These are phyloP conservation scores for Passalora sequoiae DNA, from an alignment of 2,329 filamentous ascomycete genomes.

Conservation along the genomic window DNA sequence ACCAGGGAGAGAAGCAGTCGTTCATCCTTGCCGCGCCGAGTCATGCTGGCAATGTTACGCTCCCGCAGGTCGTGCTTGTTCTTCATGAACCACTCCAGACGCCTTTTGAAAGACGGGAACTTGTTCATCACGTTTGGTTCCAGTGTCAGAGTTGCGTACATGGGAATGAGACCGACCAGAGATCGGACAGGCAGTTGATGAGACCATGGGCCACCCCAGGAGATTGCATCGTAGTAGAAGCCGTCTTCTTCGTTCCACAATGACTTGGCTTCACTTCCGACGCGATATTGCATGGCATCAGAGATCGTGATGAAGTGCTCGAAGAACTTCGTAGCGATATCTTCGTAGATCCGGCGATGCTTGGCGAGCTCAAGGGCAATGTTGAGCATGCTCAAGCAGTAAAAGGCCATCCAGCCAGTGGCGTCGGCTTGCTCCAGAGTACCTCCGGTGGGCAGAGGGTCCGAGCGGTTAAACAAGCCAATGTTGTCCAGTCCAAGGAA, in stretches of 20 bases:
- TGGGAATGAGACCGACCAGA: slow-evolving; percentile 84
- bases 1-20: slow-evolving; percentile 83
- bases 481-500: slow-evolving; percentile 97
- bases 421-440: slow-evolving; percentile 94
- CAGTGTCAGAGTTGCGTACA: slow-evolving; percentile 86
- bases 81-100: slow-evolving; percentile 89
- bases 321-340: slow-evolving; percentile 96
- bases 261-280: slow-evolving; percentile 67
- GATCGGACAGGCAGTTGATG: slow-evolving; percentile 90
- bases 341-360: slow-evolving; percentile 90
- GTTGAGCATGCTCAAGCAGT: slow-evolving; percentile 93
- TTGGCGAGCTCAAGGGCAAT: slow-evolving; percentile 93
- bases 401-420: slow-evolving; percentile 99
- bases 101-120: slow-evolving; percentile 86
- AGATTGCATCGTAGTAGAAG: slow-evolving; percentile 98
- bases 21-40: slow-evolving; percentile 82
- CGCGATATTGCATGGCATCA: slow-evolving; percentile 80
- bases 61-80: slow-evolving; percentile 82
- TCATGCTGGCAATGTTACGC: slow-evolving; percentile 90
- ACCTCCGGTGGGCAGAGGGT: slow-evolving; percentile 88
- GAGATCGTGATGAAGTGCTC: slow-evolving; percentile 98
- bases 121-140: slow-evolving; percentile 91
- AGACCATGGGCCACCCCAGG: slow-evolving; percentile 88
- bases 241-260: slow-evolving; percentile 95
- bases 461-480: slow-evolving; percentile 92